A percentile compares a stretch with the other conserved stretches of the same genome.
These are phyloP conservation scores for Raddia distichophylla DNA, from an alignment of 176 grass and related monocot genomes.

Conservation along the genomic window DNA sequence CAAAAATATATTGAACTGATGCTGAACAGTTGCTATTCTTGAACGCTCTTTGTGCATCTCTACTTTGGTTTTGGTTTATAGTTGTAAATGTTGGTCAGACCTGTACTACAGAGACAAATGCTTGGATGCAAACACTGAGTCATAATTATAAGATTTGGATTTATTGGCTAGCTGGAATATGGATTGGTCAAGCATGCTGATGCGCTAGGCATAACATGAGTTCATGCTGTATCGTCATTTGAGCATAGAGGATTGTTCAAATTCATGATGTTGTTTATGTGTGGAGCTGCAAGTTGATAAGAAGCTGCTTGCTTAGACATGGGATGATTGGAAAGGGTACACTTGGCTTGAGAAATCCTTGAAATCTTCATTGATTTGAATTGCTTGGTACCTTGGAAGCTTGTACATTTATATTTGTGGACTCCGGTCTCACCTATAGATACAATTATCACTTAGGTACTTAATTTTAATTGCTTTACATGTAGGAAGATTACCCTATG, in stretches of 20 bases:
- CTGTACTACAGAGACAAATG: background rate
- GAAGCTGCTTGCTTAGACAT: background rate
- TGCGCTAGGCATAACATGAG: background rate
- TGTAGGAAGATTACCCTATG: background rate
- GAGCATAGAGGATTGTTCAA: background rate
- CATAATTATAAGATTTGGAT: conserved; percentile 18
- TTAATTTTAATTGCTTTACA: background rate
- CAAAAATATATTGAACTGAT: background rate
- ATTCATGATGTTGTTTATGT: background rate
- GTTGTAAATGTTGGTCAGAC: background rate
- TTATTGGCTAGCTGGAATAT: background rate
- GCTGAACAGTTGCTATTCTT: background rate
- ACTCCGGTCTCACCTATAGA: background rate
- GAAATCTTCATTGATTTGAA: background rate
- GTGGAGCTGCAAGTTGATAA: background rate
- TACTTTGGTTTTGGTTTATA: conserved; percentile 1
- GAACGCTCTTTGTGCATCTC: background rate
- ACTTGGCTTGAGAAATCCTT: background rate
- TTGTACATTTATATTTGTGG: background rate
- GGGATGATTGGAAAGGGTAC: background rate
- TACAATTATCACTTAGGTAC: background rate
- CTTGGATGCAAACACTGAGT: conserved; percentile 8
- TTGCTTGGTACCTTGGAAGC: conserved; percentile 1
- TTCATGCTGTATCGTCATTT: background rate
- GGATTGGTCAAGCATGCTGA: background rate